Conservation (phyloP, 305 asterid species). For the Solanum hybrid region DNA sequence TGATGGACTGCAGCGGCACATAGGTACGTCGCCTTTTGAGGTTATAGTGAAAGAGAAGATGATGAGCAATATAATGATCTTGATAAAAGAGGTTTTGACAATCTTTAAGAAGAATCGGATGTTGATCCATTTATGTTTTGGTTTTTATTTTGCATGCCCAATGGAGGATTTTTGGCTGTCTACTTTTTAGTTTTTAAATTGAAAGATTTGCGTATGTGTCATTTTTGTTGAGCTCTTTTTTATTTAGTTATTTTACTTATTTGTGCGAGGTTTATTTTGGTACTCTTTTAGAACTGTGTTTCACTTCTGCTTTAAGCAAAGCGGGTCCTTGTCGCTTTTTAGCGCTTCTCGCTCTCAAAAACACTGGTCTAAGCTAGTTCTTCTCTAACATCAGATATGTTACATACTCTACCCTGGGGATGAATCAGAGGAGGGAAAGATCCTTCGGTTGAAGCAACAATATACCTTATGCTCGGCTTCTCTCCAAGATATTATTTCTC, state of each 20-base stretch:
- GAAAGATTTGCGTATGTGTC: no score
- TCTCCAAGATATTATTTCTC: constrained; percentile 78
- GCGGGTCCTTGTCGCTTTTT: not conserved
- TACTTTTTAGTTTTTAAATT: not conserved
- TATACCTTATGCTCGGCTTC: constrained; percentile 91
- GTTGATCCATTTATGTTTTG: not conserved
- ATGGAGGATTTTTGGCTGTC: not conserved
- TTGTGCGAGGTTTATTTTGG: not conserved
- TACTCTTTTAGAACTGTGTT: not conserved
- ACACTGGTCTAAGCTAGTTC: constrained; percentile 4
- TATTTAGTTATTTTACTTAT: no score
- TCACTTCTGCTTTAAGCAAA: not conserved
- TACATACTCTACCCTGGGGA: constrained; percentile 87
- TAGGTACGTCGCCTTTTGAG: not conserved
- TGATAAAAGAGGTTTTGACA: not conserved
- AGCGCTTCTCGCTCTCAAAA: not conserved
- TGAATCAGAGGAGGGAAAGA: constrained; percentile 70
- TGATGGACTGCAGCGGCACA: not conserved
- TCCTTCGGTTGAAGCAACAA: constrained; percentile 79
- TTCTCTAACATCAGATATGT: constrained; percentile 53
- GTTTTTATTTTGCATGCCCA: not conserved
- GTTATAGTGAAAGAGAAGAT: not conserved
- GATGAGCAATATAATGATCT: not conserved
- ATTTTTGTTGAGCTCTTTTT: no score
- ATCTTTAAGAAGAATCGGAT: not conserved